Base-by-base conservation (phyloP, 129 eudicot genomes). In the Helichrysum umbraculigerum region DNA sequence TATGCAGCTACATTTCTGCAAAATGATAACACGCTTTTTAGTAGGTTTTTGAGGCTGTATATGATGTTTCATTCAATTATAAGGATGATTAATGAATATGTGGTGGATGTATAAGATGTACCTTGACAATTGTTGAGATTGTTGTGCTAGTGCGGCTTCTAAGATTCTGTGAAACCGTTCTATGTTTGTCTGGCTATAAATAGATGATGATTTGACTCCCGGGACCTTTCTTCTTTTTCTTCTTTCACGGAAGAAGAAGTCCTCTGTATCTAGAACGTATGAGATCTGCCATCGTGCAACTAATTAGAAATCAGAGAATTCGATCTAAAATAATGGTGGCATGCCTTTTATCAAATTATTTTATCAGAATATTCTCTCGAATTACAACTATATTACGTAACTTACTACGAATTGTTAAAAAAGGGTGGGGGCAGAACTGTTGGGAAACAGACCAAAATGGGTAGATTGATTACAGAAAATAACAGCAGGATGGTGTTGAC, bases 211-310 rank as follows among this genome's bases (percentile, higher is more conserved):
- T 71, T 37, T 35, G 75, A 57, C 68, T 2, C 33, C 73, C 6
- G 84, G 68, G 32, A 52, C 29, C 28, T 76, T 83, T 78, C 80
- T 37, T 66, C 85, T 84, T 65, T 75, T 84, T 73, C 85, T 80
- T 79, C 85, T 87, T 78, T 82, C 70, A 11, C 96, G 97, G 59
- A 71, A 83, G 56, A 91, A 87, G 69, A 81, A 86, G 71, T 94
- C 98, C 81, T 91, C 98, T 9, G 98, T 91, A 85, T 94, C 98
- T 0, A 94, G 93, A 47, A 91, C 98, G 58, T 94, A 94, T 0
- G 96, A 94, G 70, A 94, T 94, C 98, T 94, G 96, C 71, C 74
- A 62, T 60, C 58, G 56, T 59, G 76, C 30, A 50, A 50, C 66
- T 30, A 21, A 37, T 67, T 34, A 35, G 70, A n/a, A 30, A 65